Evolutionary conservation across 2,329 filamentous ascomycete species (phyloP).

Genomic region (Talaromyces pinophilus): DNA sequence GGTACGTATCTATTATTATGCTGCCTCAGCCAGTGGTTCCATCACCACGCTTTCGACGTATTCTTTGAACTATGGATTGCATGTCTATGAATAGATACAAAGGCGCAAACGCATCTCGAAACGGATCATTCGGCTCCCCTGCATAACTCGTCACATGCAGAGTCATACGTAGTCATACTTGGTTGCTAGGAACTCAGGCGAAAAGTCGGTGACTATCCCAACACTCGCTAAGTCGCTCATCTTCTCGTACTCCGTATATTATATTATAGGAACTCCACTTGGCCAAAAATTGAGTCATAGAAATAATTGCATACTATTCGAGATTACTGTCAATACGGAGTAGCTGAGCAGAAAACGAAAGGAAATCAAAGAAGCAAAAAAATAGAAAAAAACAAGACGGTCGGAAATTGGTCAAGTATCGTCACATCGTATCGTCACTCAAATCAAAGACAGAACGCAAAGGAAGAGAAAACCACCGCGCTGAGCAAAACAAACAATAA

Average conservation of each 20-base stretch:
- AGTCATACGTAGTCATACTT: not conserved
- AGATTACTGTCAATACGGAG: not conserved
- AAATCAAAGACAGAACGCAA: not conserved
- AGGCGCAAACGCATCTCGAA: not conserved
- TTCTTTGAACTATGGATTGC: too few species aligned
- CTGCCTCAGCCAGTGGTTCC: not conserved
- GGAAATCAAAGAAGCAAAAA: not conserved
- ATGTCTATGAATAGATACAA: not conserved
- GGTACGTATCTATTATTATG: not conserved
- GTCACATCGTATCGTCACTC: conserved; percentile 9
- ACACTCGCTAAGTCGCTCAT: not conserved
- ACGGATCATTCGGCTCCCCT: not conserved
- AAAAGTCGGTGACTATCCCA: conserved; percentile 4
- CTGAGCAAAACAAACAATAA: conserved; percentile 17
- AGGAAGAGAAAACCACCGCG: not conserved
- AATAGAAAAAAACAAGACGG: not conserved
- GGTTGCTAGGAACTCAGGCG: not conserved
- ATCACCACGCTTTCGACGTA: too few species aligned
- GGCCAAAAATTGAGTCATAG: not conserved
- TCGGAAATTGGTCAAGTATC: not conserved
- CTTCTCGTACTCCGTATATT: not conserved
- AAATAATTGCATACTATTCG: not conserved
- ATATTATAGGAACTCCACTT: not conserved
- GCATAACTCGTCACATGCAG: not conserved
- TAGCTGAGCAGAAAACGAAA: not conserved